These are phyloP conservation scores for Parmales sp. DNA, from an alignment of 108 stramenopile species.

Conservation along the genomic window DNA sequence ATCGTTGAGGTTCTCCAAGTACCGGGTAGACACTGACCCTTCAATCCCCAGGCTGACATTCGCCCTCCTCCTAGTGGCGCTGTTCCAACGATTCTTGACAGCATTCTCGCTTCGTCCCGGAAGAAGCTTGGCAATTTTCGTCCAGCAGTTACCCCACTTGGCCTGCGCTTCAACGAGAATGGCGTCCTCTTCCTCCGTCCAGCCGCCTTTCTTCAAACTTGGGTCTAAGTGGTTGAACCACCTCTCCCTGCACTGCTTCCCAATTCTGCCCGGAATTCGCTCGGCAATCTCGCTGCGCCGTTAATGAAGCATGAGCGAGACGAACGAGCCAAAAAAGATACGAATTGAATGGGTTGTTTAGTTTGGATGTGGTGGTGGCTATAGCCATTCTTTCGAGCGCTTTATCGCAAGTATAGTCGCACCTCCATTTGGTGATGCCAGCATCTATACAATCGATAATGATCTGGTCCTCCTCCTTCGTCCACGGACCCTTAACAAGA, in stretches of 20 bases:
- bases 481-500: conserved; percentile 72
- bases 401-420: too few species aligned
- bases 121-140: conserved; percentile 78
- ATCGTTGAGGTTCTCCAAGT: not conserved
- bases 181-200: conserved; percentile 90
- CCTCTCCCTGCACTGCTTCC: conserved; percentile 97
- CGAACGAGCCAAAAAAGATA: too few species aligned
- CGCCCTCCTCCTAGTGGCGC: not conserved
- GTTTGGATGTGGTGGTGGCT: too few species aligned
- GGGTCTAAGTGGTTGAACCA: conserved; percentile 94
- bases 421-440: conserved; percentile 36
- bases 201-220: conserved; percentile 75
- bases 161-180: conserved; percentile 73
- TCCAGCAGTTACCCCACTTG: conserved; percentile 73
- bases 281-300: conserved; percentile 82
- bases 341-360: too few species aligned
- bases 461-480: conserved; percentile 56
- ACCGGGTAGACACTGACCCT: not conserved
- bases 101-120: conserved; percentile 95
- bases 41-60: not conserved
- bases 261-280: conserved; percentile 85
- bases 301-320: too few species aligned
- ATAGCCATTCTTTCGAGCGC: too few species aligned
- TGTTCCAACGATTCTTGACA: conserved; percentile 88
- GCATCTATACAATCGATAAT: conserved; percentile 38